These are phyloP conservation scores for Pythium grandisporangium DNA, from an alignment of 352 stramenopile genomes.

Conservation along the genomic window DNA sequence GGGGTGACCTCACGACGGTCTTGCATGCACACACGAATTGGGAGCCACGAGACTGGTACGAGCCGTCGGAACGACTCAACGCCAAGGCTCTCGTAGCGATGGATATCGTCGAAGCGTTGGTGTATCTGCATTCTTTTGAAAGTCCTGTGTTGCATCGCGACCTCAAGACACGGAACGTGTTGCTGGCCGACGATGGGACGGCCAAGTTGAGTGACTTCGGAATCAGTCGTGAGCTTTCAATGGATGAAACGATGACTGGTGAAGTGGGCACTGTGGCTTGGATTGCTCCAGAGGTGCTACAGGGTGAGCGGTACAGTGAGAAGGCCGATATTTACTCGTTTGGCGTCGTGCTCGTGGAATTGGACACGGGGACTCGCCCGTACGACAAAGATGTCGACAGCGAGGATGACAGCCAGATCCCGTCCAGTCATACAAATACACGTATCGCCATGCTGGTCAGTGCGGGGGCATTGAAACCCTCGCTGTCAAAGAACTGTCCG, in stretches of 20 bases:
- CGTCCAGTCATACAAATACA: conserved; percentile 5
- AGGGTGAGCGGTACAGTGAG: conserved; percentile 19
- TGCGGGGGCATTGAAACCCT: conserved; percentile 8
- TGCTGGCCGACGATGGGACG: conserved; percentile 5
- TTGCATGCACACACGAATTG: not conserved
- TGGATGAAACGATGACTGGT: conserved; percentile 15
- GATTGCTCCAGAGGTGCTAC: conserved; percentile 17
- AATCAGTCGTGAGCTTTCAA: conserved; percentile 4
- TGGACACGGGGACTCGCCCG: conserved; percentile 12
- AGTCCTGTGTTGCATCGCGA: conserved; percentile 17
- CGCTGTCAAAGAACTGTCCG: conserved; percentile 6
- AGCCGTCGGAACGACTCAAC: not conserved
- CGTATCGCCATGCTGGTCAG: conserved; percentile 15
- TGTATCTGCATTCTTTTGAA: conserved; percentile 20
- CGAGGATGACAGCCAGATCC: not conserved
- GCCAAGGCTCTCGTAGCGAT: conserved; percentile 9
- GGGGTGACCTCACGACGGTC: conserved; percentile 12
- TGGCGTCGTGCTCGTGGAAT: conserved; percentile 17
- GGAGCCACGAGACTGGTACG: not conserved
- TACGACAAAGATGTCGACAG: conserved; percentile 2
- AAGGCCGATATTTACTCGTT: conserved; percentile 27
- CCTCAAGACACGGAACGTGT: conserved; percentile 14
- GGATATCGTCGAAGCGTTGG: conserved; percentile 11
- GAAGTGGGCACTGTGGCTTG: conserved; percentile 16
- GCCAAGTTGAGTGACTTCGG: conserved; percentile 15